Conservation (phyloP, 345 rosid species). For the Eucalyptus tenuipes region DNA sequence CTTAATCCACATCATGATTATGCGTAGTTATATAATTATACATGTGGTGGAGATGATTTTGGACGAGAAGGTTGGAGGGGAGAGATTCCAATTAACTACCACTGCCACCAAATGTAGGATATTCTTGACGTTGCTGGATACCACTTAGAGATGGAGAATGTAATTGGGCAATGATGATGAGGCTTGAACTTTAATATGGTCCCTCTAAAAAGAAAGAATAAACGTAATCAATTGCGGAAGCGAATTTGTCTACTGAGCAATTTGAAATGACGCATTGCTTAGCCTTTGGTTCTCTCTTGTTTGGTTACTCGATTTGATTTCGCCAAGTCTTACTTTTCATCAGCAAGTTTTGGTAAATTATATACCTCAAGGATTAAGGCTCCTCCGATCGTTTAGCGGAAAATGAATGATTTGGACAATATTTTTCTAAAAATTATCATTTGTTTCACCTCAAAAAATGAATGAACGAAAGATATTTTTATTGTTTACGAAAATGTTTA, state of each 20-base stretch:
- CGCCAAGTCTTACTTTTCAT: background rate
- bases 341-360: background rate
- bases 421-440: background rate
- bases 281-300: background rate
- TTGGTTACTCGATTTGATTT: background rate
- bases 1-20: background rate
- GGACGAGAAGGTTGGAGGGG: background rate
- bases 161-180: background rate
- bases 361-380: background rate
- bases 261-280: background rate
- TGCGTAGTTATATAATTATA: background rate
- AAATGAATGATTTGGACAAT: background rate
- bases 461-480: background rate
- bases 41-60: background rate
- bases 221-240: background rate
- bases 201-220: background rate
- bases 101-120: background rate
- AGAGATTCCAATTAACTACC: background rate
- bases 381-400: fast-evolving
- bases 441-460: background rate
- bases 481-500: background rate
- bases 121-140: background rate
- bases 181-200: background rate
- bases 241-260: background rate
- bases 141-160: background rate